Percentiles rank a stretch among this genome's conserved stretches.
Conservation (phyloP, 179 eudicot genomes). For the Vitellaria paradoxa region DNA sequence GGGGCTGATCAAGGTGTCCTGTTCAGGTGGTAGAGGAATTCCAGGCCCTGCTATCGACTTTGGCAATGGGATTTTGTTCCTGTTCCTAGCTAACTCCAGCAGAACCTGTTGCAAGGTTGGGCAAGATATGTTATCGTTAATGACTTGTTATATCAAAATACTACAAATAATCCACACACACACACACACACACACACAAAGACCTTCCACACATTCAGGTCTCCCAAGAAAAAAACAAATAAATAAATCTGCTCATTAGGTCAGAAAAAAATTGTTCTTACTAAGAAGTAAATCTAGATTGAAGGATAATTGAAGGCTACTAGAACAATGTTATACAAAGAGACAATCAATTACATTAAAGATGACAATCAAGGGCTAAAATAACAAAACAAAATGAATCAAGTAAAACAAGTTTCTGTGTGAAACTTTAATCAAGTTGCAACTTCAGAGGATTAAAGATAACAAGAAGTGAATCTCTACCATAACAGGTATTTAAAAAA, state of each 20-base stretch:
- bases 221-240: too few relatives aligned
- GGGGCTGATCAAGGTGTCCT: constrained; percentile 42
- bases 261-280: too few relatives aligned
- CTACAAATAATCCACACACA: too few relatives aligned
- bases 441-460: too few relatives aligned
- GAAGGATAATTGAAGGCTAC: neutral
- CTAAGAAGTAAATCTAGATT: too few relatives aligned
- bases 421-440: too few relatives aligned
- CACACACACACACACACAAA: too few relatives aligned
- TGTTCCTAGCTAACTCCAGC: constrained; percentile 36
- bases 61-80: constrained; percentile 66
- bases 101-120: constrained; percentile 47
- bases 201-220: too few relatives aligned
- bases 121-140: neutral
- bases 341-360: neutral
- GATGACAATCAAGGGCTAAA: neutral
- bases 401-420: neutral
- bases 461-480: too few relatives aligned
- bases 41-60: constrained; percentile 57
- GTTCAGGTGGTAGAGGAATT: constrained; percentile 84
- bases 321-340: neutral
- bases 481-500: too few relatives aligned
- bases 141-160: neutral
- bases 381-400: neutral
- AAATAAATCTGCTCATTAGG: too few relatives aligned